Percentiles rank a stretch among this genome's conserved stretches.
These are phyloP conservation scores for Astragalus glycyphyllos DNA, from an alignment of 306 rosid genomes.

Conservation along the genomic window DNA sequence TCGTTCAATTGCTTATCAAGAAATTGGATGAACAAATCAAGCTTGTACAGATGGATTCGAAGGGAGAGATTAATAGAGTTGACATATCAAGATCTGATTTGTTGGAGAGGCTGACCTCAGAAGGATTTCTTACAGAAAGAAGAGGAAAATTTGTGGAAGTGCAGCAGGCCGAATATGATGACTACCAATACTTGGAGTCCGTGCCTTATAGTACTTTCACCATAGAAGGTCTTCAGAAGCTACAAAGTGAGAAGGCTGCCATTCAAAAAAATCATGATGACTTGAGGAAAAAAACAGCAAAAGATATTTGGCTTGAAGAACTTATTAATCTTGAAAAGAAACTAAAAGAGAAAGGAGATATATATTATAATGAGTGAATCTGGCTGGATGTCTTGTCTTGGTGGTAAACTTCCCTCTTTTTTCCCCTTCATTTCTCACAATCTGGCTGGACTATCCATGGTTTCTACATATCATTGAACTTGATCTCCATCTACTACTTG, in stretches of 20 bases:
- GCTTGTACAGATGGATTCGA: constrained; percentile 79
- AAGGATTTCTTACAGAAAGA: constrained; percentile 88
- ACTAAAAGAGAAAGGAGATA: no score
- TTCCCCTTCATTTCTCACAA: no score
- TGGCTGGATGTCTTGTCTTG: no score
- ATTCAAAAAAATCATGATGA: constrained; percentile 61
- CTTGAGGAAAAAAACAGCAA: constrained; percentile 64
- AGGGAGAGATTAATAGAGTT: constrained; percentile 81
- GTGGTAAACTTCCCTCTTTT: no score
- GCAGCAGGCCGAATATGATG: constrained; percentile 60
- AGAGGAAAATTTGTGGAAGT: constrained; percentile 75
- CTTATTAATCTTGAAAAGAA: no score
- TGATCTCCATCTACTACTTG: no score
- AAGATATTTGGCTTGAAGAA: constrained; percentile 82
- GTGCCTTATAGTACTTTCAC: constrained; percentile 82
- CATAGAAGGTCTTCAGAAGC: constrained; percentile 72
- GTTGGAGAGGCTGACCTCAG: constrained; percentile 70
- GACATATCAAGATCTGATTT: constrained; percentile 76
- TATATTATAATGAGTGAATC: no score
- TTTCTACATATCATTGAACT: no score
- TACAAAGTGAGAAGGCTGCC: constrained; percentile 65
- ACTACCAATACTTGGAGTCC: constrained; percentile 75
- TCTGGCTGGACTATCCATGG: no score
- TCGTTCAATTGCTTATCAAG: no score
- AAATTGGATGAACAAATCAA: constrained; percentile 81